Conservation (phyloP, 2,329 filamentous ascomycete genomes). For the Lasiodiplodia theobromae region DNA sequence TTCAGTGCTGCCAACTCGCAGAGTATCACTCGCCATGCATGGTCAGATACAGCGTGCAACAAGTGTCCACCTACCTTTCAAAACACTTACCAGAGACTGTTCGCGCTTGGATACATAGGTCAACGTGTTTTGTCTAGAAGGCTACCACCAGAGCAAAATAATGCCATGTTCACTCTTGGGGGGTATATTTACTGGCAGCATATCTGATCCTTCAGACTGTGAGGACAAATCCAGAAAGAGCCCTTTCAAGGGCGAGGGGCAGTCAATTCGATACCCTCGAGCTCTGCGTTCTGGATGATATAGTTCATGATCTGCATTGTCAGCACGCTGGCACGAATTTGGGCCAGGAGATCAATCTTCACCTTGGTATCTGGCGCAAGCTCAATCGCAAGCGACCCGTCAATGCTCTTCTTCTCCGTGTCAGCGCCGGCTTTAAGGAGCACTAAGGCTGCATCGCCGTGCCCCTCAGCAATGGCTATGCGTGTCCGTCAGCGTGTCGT, state of each 20-base stretch:
- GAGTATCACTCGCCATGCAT: not conserved
- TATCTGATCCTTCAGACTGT: not conserved
- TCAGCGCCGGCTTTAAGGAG: slow-evolving; percentile 87
- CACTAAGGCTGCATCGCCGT: slow-evolving; percentile 81
- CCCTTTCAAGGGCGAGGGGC: not conserved
- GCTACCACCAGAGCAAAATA: not conserved
- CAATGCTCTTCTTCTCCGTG: slow-evolving; percentile 74
- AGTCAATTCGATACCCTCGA: slow-evolving; percentile 78
- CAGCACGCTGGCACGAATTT: not conserved
- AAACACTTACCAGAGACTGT: not conserved
- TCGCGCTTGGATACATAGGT: not conserved
- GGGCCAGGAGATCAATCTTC: slow-evolving; percentile 35
- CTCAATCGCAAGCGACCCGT: slow-evolving; percentile 77
- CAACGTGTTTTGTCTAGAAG: not conserved
- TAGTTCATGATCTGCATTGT: slow-evolving; percentile 58
- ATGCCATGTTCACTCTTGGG: not conserved
- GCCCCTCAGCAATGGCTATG: slow-evolving; percentile 72
- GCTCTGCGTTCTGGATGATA: slow-evolving; percentile 78
- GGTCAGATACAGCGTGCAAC: not conserved
- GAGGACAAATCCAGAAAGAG: not conserved
- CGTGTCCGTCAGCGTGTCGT: not conserved
- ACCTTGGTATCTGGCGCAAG: slow-evolving; percentile 87
- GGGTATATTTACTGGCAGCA: slow-evolving; percentile 1
- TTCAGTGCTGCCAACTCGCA: not conserved
- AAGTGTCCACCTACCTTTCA: not conserved